These are phyloP conservation scores for Oryza nivara DNA, from an alignment of 176 grass and related monocot genomes.

Conservation along the genomic window DNA sequence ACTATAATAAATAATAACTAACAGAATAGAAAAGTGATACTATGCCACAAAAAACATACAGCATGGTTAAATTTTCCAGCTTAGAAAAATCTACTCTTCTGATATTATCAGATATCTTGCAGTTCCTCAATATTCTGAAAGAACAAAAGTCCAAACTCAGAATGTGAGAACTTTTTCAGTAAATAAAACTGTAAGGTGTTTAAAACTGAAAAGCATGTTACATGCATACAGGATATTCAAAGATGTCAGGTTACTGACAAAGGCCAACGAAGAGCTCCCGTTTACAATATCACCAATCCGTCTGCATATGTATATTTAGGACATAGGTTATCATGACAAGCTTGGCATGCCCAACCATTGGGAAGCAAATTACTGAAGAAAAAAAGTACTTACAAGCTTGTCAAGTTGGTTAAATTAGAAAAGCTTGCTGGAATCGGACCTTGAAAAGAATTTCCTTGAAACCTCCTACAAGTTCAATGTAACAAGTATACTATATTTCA, in stretches of 20 bases:
- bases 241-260: conserved; percentile 56
- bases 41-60: conserved; percentile 48
- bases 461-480: conserved; percentile 10
- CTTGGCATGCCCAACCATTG: background rate
- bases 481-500: background rate
- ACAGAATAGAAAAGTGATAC: background rate
- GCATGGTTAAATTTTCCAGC: conserved; percentile 39
- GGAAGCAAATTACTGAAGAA: background rate
- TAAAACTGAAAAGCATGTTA: background rate
- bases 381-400: conserved; percentile 36
- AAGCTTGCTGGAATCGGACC: conserved; percentile 45
- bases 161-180: background rate
- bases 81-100: conserved; percentile 54
- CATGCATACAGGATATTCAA: conserved; percentile 48
- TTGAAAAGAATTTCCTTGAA: conserved; percentile 57
- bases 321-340: conserved; percentile 10
- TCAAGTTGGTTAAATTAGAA: conserved; percentile 30
- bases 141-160: background rate
- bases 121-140: conserved; percentile 75
- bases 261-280: conserved; percentile 59
- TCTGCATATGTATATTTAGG: conserved; percentile 32
- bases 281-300: conserved; percentile 63
- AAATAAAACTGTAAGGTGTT: background rate
- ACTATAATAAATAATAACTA: background rate
- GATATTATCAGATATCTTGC: conserved; percentile 70